phyloP scores from a whole-genome alignment of 352 stramenopile species.

The Peronospora belbahrii region DNA sequence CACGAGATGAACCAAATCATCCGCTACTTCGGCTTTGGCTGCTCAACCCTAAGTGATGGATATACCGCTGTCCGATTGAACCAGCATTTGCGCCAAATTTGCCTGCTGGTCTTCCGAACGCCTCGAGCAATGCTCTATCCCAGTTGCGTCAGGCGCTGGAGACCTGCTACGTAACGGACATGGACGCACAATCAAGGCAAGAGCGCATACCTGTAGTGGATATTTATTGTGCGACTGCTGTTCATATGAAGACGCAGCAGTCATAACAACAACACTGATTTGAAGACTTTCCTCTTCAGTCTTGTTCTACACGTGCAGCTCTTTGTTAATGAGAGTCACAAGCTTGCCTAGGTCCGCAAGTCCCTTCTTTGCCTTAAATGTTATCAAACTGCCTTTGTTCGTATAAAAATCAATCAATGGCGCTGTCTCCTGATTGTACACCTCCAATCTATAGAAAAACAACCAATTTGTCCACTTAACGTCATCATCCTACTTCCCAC shows the following conservation, averaged over 20 bases:
- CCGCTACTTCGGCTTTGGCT: background rate
- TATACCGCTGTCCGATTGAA: conserved; percentile 3
- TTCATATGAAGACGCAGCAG: conserved; percentile 3
- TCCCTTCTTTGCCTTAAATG: conserved; percentile 83
- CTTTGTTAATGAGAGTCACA: conserved; percentile 53
- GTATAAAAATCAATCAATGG: conserved; percentile 85
- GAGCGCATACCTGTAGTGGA: conserved; percentile 10
- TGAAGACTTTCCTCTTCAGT: background rate
- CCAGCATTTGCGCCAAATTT: conserved; percentile 15
- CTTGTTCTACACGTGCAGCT: conserved; percentile 40
- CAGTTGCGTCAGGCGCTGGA: conserved; percentile 15
- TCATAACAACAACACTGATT: conserved; percentile 11
- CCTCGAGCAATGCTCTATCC: conserved; percentile 11
- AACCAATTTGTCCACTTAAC: background rate
- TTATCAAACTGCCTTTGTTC: conserved; percentile 60
- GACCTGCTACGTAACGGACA: conserved; percentile 4
- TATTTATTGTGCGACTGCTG: conserved; percentile 6
- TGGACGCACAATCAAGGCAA: background rate
- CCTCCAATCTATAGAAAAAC: conserved; percentile 42
- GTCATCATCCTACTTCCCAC: background rate
- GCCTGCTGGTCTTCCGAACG: conserved; percentile 16
- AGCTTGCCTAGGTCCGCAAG: conserved; percentile 76
- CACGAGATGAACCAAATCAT: background rate
- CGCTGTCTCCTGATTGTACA: conserved; percentile 86
- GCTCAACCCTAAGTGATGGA: background rate